Evolutionary conservation across 1,284 basidiomycete genomes (phyloP).

Genomic region (Nidula niveotomentosa): DNA sequence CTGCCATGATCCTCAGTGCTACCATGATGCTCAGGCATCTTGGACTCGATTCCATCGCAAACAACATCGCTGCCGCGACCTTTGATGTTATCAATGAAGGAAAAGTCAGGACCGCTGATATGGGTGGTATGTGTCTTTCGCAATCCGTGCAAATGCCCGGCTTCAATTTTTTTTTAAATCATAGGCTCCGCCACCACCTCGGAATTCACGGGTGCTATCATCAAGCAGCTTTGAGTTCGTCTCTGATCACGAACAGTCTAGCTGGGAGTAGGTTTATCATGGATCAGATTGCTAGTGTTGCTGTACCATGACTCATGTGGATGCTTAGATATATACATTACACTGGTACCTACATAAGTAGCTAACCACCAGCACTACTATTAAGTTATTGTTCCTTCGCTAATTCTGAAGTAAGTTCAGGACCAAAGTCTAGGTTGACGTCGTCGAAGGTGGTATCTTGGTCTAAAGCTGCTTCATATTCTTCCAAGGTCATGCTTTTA

Average conservation of each 20-base stretch:
- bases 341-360: not conserved
- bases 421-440: slow-evolving; percentile 33
- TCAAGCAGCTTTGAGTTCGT: slow-evolving; percentile 57
- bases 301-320: not conserved
- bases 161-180: slow-evolving; percentile 8
- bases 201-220: slow-evolving; percentile 90
- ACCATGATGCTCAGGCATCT: slow-evolving; percentile 99
- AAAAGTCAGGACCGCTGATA: slow-evolving; percentile 92
- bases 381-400: slow-evolving; percentile 1
- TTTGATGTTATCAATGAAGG: slow-evolving; percentile 93
- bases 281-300: not conserved
- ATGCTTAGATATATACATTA: slow-evolving; percentile 7
- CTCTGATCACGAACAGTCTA: not conserved
- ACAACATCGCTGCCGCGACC: slow-evolving; percentile 91
- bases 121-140: slow-evolving; percentile 73
- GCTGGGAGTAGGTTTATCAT: not conserved
- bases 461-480: slow-evolving; percentile 53
- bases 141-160: not conserved
- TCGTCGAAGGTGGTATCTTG: slow-evolving; percentile 43
- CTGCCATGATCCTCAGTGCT: slow-evolving; percentile 96
- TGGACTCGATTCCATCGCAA: slow-evolving; percentile 92
- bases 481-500: slow-evolving; percentile 37
- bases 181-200: slow-evolving; percentile 85
- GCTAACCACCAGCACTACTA: not conserved
- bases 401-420: slow-evolving; percentile 9